phyloP scores from a whole-genome alignment of 179 eudicot species.

The Spergularia azorica region DNA sequence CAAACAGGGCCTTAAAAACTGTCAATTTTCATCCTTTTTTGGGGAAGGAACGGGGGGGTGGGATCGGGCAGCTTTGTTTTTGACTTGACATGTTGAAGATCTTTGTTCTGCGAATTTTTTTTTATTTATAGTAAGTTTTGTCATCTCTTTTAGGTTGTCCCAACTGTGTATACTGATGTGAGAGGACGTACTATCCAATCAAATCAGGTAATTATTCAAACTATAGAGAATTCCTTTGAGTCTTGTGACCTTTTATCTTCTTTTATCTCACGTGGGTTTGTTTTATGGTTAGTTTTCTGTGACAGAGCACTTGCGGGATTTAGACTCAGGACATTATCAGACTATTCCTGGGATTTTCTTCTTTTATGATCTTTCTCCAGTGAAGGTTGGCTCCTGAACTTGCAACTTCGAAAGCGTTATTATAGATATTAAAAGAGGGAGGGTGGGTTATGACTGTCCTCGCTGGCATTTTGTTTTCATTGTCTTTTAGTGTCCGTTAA shows the following conservation, averaged over 20 bases:
- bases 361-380: constrained; percentile 90
- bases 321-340: constrained; percentile 54
- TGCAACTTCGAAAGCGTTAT: not conserved
- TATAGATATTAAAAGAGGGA: too few relatives aligned
- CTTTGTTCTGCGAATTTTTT: not conserved
- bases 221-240: constrained; percentile 1
- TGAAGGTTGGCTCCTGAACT: constrained; percentile 54
- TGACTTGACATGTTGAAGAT: not conserved
- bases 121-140: not conserved
- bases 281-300: constrained; percentile 71
- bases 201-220: constrained; percentile 65
- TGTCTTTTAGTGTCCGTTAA: not conserved
- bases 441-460: not conserved
- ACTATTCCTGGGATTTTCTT: constrained; percentile 83
- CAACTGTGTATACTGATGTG: constrained; percentile 74
- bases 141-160: constrained; percentile 71
- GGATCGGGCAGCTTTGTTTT: not conserved
- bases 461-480: not conserved
- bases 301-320: constrained; percentile 77
- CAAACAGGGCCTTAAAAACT: too few relatives aligned
- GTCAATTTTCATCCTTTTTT: too few relatives aligned
- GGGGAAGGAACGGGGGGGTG: too few relatives aligned
- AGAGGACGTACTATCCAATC: constrained; percentile 61
- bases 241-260: not conserved
- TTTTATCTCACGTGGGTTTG: constrained; percentile 11